Base-by-base conservation (phyloP, 225 moss, liverwort and hornwort species). In the Straminergon stramineum region DNA sequence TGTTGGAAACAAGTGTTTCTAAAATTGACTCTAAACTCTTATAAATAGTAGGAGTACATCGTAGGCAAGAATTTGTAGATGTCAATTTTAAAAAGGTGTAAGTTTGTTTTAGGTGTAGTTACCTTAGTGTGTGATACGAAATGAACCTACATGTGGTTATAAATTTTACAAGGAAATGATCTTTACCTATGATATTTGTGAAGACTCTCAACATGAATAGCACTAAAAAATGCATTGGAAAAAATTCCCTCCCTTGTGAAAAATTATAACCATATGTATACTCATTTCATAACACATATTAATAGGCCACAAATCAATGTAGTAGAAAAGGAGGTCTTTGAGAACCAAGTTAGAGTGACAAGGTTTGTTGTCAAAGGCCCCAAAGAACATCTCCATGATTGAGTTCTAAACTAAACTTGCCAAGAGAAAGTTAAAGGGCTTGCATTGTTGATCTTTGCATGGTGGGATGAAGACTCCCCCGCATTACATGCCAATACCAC, bases 231-330 rank as follows among this genome's bases (percentile, higher is more conserved):
- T 0, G 2, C 4, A 21, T 12, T 67, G 3, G 10, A n/a, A 13
- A 35, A 68, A 22, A 68, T 6, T 6, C 3, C 1, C n/a, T 13
- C 3, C 4, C 3, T n/a, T 69, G 7, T 37, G 1, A 69, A 69
- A 21, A n/a, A 1, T 7, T 69, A 69, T 22, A 22, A n/a, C 0
- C 1, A 0, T 6, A 68, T 37, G 1, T 37, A 68, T 21, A 0
- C 20, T 68, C 4, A 20, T 68, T 20, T 21, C 12, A 4, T 68
- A 37, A 37, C 21, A 11, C 2, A 1, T 5, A 19, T 20, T 35
- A 37, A 11, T 67, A 20, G 6, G 48, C 48, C 1, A 37, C 2
- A 67, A 5, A 34, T 34, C 1, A 0, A 0, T 66, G 3, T 35
- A 35, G 10, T 35, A 35, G 19, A 65, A 35, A 37, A 37, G 1